Evolutionary conservation across 257 asterid species (phyloP).

Genomic region (Paraleonurus japonicus): DNA sequence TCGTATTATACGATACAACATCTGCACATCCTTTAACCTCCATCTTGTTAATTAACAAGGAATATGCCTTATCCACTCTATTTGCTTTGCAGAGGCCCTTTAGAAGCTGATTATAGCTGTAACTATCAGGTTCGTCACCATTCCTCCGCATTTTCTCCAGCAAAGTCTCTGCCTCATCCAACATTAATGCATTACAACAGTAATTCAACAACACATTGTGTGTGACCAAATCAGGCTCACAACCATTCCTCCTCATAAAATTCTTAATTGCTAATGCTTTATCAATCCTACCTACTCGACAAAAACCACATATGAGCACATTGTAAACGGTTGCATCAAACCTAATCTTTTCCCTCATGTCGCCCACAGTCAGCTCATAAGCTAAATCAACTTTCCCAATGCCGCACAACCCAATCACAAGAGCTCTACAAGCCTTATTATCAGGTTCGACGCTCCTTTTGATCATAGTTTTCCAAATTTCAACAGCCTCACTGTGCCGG

Average conservation of each 20-base stretch:
- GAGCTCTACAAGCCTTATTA: constrained; percentile 76
- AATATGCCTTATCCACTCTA: constrained; percentile 70
- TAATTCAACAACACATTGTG: constrained; percentile 73
- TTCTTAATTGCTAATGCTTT: constrained; percentile 76
- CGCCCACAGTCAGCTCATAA: constrained; percentile 87
- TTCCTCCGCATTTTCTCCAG: constrained; percentile 64
- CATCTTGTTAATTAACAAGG: constrained; percentile 63
- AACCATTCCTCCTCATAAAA: constrained; percentile 81
- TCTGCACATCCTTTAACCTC: constrained; percentile 67
- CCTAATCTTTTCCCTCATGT: constrained; percentile 66
- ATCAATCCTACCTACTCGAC: constrained; percentile 79
- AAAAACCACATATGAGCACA: constrained; percentile 75
- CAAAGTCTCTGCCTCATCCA: constrained; percentile 75
- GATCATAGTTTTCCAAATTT: constrained; percentile 71
- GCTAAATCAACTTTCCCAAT: constrained; percentile 88
- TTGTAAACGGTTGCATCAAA: constrained; percentile 60
- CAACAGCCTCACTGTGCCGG: constrained; percentile 58
- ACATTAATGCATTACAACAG: constrained; percentile 64
- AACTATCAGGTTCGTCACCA: constrained; percentile 67
- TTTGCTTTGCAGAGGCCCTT: constrained; percentile 86
- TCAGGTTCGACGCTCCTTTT: constrained; percentile 65
- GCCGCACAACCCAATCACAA: constrained; percentile 74
- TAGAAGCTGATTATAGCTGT: constrained; percentile 80
- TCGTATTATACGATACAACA: constrained; percentile 87
- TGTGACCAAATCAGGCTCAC: constrained; percentile 80